Conservation (phyloP, 805 yeast species). For the Candida tallmaniae region DNA sequence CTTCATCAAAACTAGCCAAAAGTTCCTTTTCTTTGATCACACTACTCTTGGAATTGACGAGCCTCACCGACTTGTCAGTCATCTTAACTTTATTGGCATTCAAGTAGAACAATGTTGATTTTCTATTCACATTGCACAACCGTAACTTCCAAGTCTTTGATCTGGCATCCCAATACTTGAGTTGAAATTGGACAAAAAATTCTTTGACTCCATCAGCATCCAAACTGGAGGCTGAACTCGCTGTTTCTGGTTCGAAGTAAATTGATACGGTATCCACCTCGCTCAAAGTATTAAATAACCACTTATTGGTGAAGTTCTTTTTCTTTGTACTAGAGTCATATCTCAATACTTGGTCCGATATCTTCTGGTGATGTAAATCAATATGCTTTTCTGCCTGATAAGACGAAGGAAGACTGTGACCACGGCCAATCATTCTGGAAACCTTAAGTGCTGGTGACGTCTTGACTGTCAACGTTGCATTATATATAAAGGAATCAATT, state of each 20-base stretch:
- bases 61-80: constrained; percentile 12
- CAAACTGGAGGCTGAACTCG: constrained; percentile 16
- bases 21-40: constrained; percentile 23
- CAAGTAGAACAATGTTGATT: constrained; percentile 22
- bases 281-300: constrained; percentile 26
- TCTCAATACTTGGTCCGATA: constrained; percentile 27
- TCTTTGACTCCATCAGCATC: constrained; percentile 16
- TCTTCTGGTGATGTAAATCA: constrained; percentile 21
- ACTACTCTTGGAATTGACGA: constrained; percentile 16
- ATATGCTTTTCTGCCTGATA: constrained; percentile 19
- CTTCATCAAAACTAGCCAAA: constrained; percentile 28
- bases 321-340: constrained; percentile 30
- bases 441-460: constrained; percentile 32
- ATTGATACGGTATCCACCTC: constrained; percentile 22
- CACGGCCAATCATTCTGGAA: constrained; percentile 26
- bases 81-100: constrained; percentile 13
- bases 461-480: constrained; percentile 18
- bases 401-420: constrained; percentile 31
- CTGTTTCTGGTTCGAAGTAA: constrained; percentile 31
- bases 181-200: constrained; percentile 28
- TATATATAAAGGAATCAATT: constrained; percentile 1
- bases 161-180: constrained; percentile 23
- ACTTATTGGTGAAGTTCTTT: constrained; percentile 33
- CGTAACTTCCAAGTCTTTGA: constrained; percentile 20
- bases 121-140: constrained; percentile 25